These are phyloP conservation scores for Puya raimondii DNA, from an alignment of 176 grass and related monocot species.

Conservation along the genomic window DNA sequence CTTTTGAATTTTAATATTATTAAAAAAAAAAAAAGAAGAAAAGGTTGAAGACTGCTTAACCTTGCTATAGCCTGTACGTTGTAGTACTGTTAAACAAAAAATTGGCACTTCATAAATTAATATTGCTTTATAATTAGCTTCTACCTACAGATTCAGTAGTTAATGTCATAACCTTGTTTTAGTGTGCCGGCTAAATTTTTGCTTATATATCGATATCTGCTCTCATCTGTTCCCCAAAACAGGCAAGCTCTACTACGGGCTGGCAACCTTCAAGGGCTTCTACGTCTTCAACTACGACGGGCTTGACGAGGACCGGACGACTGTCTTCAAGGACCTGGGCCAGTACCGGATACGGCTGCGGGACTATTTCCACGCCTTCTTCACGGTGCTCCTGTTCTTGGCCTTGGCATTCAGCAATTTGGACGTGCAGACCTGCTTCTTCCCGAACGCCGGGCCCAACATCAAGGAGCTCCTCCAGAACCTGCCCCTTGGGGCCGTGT, in stretches of 20 bases:
- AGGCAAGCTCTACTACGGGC: slow-evolving; percentile 61
- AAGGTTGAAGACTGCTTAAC: no score
- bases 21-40: no score
- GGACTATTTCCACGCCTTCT: slow-evolving; percentile 47
- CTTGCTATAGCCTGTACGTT: no score
- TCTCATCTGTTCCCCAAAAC: no score
- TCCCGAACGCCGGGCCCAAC: slow-evolving; percentile 28
- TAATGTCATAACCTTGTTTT: no score
- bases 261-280: slow-evolving; percentile 37
- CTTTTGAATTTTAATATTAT: no score
- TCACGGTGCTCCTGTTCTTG: slow-evolving; percentile 48
- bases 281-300: slow-evolving; percentile 30
- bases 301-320: neutral
- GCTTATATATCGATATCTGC: no score
- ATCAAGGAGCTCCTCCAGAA: slow-evolving; percentile 45
- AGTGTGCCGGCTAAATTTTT: no score
- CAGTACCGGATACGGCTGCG: slow-evolving; percentile 23
- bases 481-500: slow-evolving; percentile 32
- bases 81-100: no score
- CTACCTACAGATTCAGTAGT: no score
- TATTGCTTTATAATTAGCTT: no score
- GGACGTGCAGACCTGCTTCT: slow-evolving; percentile 45
- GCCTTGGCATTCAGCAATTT: slow-evolving; percentile 31
- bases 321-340: slow-evolving; percentile 19
- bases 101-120: no score